These are phyloP conservation scores for Adenanthera pavonina DNA, from an alignment of 306 rosid genomes.

Conservation along the genomic window DNA sequence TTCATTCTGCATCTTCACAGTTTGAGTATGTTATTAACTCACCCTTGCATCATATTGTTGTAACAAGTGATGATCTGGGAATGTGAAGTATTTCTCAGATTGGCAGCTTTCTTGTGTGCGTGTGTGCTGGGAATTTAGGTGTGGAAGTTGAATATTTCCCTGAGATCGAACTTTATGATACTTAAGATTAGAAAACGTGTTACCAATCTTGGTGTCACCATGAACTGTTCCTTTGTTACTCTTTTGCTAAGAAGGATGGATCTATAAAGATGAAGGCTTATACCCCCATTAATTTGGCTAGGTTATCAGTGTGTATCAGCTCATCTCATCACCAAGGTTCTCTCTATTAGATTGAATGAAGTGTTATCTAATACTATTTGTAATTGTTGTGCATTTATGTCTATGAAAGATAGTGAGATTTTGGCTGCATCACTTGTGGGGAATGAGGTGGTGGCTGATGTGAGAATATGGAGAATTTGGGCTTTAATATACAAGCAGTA, in stretches of 20 bases:
- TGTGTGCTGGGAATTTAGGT: background rate
- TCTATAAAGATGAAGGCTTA: background rate
- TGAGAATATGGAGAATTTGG: background rate
- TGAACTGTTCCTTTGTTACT: background rate
- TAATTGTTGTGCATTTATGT: background rate
- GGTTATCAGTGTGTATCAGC: background rate
- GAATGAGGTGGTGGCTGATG: slow-evolving; percentile 13
- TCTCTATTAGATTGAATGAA: slow-evolving; percentile 9
- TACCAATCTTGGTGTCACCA: background rate
- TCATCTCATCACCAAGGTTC: background rate
- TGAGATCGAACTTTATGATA: background rate
- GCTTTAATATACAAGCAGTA: background rate
- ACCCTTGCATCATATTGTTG: background rate
- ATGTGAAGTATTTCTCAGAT: background rate
- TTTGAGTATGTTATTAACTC: background rate
- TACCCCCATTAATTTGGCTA: background rate
- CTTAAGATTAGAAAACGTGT: background rate
- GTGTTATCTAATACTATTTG: background rate
- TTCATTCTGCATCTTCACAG: slow-evolving; percentile 4
- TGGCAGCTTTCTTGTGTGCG: background rate
- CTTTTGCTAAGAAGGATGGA: background rate
- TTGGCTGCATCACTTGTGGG: background rate
- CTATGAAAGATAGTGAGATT: background rate
- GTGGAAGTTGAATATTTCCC: background rate
- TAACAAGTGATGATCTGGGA: background rate